Evolutionary conservation across 768 basidiomycete species (phyloP).

Genomic region (Russula sp.): DNA sequence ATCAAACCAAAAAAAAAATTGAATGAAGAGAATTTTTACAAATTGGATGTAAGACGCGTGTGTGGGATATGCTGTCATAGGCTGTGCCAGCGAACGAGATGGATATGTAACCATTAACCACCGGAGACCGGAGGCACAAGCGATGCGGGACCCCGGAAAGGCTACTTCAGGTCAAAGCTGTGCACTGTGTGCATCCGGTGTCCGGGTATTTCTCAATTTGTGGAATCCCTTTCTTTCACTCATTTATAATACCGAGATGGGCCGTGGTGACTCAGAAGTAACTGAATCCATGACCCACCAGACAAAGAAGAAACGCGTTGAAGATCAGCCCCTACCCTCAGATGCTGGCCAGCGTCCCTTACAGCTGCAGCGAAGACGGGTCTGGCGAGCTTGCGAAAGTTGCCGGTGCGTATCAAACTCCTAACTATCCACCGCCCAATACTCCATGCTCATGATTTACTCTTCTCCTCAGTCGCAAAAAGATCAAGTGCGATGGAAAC

Average conservation of each 20-base stretch:
- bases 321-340: conserved; percentile 39
- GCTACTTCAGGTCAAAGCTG: background rate
- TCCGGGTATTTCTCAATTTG: background rate
- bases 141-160: conserved; percentile 9
- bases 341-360: conserved; percentile 65
- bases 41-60: too few species aligned
- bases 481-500: conserved; percentile 88
- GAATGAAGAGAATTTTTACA: too few species aligned
- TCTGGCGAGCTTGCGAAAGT: conserved; percentile 87
- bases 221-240: background rate
- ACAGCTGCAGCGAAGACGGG: conserved; percentile 70
- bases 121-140: background rate
- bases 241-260: conserved; percentile 20
- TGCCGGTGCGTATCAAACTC: conserved; percentile 55
- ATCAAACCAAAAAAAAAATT: too few species aligned
- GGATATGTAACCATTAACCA: background rate
- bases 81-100: too few species aligned
- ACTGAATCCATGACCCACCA: conserved; percentile 41
- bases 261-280: conserved; percentile 15
- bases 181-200: background rate
- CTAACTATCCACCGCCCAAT: conserved; percentile 19
- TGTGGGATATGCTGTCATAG: too few species aligned
- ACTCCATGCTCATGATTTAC: conserved; percentile 18
- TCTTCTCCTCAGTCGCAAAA: conserved; percentile 60
- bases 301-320: conserved; percentile 76